Evolutionary conservation across 2,329 filamentous ascomycete species (phyloP), one percentile per base, ranked within the genome.

Genomic region (Fusarium anthophilum): DNA sequence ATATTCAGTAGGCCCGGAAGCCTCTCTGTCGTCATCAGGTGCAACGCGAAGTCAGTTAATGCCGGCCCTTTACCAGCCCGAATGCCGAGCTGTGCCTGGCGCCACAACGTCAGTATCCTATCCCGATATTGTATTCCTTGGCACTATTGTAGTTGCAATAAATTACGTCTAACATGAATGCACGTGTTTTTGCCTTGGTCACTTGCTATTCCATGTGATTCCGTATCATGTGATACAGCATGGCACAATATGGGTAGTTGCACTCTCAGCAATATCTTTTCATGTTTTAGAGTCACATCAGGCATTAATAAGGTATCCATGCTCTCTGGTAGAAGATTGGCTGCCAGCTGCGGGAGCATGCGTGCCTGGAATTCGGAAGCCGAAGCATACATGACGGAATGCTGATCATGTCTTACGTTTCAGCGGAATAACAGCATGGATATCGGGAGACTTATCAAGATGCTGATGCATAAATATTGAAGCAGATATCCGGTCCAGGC

Each of bases 341-440:
- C 13, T 50, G 24, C 9, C 30, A 38, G 22, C 10, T 59, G 48
- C 28, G 18, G 32, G 5, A 26, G 5, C 32, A 37, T 30, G 12
- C 17, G 14, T 41, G 18, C 35, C 30, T 39, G 47, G 53, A 59
- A 41, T 50, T 55, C 67, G 67, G 67, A 54, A 66, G 53, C 67
- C 67, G 67, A 55, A 50, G 14, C 13, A 39, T 44, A 3, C 11
- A 17, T n/a, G 6, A 17, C 38, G 15, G 28, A 39, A 68, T 37
- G 26, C n/a, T 12, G 32, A 41, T 35, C 10, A 32, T 48, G 14
- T 56, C 47, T 48, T 28, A 35, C 28, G 15, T 8, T 7, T n/a
- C n/a, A 20, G 37, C 8, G 4, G 17, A 32, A 22, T 2, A 17
- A 12, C 14, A 37, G 22, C 6, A 45, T 7, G 35, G 8, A 37